phyloP scores from a whole-genome alignment of 2,329 filamentous ascomycete genomes.

The Ceratocystis eucalypticola region DNA sequence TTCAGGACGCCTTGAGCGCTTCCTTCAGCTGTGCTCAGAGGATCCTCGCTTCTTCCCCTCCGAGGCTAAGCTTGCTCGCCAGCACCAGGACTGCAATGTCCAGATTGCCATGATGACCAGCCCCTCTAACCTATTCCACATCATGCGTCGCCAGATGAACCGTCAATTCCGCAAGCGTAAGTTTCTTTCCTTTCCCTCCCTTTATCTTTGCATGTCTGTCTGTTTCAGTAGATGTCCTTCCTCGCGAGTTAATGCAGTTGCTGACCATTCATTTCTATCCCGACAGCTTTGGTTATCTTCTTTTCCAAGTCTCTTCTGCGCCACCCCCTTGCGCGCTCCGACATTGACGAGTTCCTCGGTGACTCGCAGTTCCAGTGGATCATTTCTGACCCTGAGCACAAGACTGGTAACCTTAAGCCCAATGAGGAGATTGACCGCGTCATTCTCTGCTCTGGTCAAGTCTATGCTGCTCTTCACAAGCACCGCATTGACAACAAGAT shows the following conservation, averaged over 20 bases:
- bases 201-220: background rate
- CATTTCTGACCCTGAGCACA: constrained; percentile 78
- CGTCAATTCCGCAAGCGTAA: constrained; percentile 97
- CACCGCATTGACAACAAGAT: constrained; percentile 76
- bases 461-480: constrained; percentile 81
- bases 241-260: background rate
- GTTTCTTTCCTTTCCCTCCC: constrained; percentile 27
- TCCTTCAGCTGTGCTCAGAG: constrained; percentile 93
- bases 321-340: constrained; percentile 80
- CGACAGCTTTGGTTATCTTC: constrained; percentile 77
- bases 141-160: constrained; percentile 94
- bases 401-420: constrained; percentile 57
- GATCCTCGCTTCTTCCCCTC: constrained; percentile 87
- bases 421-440: constrained; percentile 86
- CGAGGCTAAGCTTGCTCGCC: constrained; percentile 78
- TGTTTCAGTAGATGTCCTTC: background rate
- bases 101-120: constrained; percentile 97
- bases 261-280: constrained; percentile 21
- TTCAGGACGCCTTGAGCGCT: constrained; percentile 91
- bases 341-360: constrained; percentile 79
- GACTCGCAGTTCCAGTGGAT: constrained; percentile 96
- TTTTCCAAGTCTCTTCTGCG: constrained; percentile 96
- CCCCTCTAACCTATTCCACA: constrained; percentile 90
- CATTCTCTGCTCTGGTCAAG: constrained; percentile 87
- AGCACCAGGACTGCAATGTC: constrained; percentile 99